phyloP scores from a whole-genome alignment of 192 early-diverging fungal species.

The Entophlyctis luteolus region DNA sequence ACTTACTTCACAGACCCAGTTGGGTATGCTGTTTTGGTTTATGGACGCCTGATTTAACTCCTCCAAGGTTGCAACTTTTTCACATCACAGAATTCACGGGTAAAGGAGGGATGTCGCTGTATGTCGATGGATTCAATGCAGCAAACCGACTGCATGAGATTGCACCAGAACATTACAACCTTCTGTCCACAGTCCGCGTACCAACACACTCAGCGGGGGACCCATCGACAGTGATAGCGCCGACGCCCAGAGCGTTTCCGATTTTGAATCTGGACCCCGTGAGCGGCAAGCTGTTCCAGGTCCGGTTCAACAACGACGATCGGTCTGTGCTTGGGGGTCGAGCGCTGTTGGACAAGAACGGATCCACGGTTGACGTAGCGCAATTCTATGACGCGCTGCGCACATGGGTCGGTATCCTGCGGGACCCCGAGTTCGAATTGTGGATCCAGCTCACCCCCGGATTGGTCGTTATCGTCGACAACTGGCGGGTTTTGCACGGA shows the following conservation, averaged over 20 bases:
- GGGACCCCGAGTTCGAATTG: conserved; percentile 53
- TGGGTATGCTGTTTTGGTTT: conserved; percentile 43
- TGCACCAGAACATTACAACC: conserved; percentile 57
- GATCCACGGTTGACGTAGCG: conserved; percentile 31
- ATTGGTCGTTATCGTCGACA: conserved; percentile 71
- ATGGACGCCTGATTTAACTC: conserved; percentile 4
- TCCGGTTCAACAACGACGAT: conserved; percentile 84
- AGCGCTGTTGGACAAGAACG: conserved; percentile 5
- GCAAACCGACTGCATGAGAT: conserved; percentile 57
- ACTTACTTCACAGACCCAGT: conserved; percentile 85
- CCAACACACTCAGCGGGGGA: conserved; percentile 77
- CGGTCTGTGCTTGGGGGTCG: conserved; percentile 59
- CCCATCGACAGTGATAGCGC: conserved; percentile 54
- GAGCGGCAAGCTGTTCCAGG: conserved; percentile 54
- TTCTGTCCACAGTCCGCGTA: conserved; percentile 55
- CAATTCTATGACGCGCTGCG: conserved; percentile 68
- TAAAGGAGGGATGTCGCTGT: conserved; percentile 67
- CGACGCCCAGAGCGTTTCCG: conserved; percentile 54
- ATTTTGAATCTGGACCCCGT: conserved; percentile 64
- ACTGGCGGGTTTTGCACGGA: conserved; percentile 80
- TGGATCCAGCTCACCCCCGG: conserved; percentile 69
- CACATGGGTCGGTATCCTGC: conserved; percentile 62
- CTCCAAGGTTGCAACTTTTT: conserved; percentile 68
- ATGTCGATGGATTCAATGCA: conserved; percentile 76
- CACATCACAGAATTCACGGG: conserved; percentile 69